Evolutionary conservation across 768 basidiomycete species (phyloP), one percentile per base, ranked within the genome.

Genomic region (Trametes cingulata): DNA sequence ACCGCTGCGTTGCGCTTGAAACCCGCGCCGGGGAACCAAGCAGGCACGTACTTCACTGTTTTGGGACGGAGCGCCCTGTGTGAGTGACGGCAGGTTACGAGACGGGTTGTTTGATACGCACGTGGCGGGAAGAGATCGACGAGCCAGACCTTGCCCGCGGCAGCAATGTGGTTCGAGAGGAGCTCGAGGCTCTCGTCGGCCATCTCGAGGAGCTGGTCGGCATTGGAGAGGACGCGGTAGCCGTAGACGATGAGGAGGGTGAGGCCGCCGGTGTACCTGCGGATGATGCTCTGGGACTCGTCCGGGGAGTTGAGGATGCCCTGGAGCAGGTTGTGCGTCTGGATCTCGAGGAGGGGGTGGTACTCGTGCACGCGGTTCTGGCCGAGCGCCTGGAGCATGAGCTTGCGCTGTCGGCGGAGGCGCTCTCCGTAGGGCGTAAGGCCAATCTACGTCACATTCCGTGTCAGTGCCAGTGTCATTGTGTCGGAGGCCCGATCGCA

Each of bases 341-440:
- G 81, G 37, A 78, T 78, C 63, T 80, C 74, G 41, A 89, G 74
- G 29, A 87, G 75, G 0, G 84, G 84, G 48, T 83, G 73, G 70
- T 88, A 91, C 4, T 73, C 67, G 9, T 81, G 78, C 56, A 90
- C 83, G 20, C 72, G 76, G 12, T 78, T 75, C 27, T 76, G 62
- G 37, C 83, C 82, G 37, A 91, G 78, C 6, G 88, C 87, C 51
- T 81, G 80, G 68, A 85, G 84, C 73, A 90, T 82, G 42, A 90
- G 80, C 64, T 74, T 81, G 65, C 89, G 83, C 70, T 89, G 87
- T 22, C 86, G 82, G 58, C 82, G 84, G 45, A 78, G 78, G 67
- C 79, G 77, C 61, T 87, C 85, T 35, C 83, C 83, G 67, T 90
- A 88, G 17, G 78, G 77, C 5, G 85, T 86, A 70, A 90, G 88